A percentile compares a stretch with the other conserved stretches of the same genome.
Conservation (phyloP, 345 rosid species). For the Gossypium turneri region DNA sequence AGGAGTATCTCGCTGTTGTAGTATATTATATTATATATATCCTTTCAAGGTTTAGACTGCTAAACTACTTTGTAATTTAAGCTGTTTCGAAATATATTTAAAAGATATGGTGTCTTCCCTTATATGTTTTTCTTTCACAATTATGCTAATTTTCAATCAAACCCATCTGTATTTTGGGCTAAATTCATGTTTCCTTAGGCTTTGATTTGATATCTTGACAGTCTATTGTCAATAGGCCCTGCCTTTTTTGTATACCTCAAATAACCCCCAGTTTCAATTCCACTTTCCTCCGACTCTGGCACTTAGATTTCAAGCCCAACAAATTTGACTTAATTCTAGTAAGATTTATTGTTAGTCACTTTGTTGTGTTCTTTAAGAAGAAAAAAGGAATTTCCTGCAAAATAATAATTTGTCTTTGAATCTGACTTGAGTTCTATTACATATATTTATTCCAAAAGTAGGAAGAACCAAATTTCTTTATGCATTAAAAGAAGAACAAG, state of each 20-base stretch:
- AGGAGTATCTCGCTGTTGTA: neutral
- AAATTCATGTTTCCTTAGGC: neutral
- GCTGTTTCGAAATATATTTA: neutral
- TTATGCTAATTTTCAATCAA: neutral
- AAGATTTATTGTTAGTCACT: neutral
- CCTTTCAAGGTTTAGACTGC: neutral
- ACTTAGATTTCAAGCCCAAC: slow-evolving; percentile 9
- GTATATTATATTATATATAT: neutral
- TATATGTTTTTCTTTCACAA: neutral
- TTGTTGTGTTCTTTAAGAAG: neutral
- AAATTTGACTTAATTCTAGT: neutral
- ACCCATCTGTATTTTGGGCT: neutral
- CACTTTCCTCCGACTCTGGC: neutral
- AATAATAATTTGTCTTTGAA: slow-evolving; percentile 3
- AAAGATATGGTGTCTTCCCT: neutral
- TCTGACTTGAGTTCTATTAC: neutral
- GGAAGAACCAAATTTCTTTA: neutral
- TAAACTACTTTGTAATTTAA: neutral
- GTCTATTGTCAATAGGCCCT: neutral
- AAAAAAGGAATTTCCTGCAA: slow-evolving; percentile 11
- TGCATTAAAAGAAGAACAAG: neutral
- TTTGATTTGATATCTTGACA: neutral
- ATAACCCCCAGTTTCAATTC: neutral
- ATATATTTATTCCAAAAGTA: neutral
- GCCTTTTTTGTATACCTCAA: neutral